Evolutionary conservation across 805 yeast species (phyloP).

Genomic region (Aciculoconidium aculeatum): DNA sequence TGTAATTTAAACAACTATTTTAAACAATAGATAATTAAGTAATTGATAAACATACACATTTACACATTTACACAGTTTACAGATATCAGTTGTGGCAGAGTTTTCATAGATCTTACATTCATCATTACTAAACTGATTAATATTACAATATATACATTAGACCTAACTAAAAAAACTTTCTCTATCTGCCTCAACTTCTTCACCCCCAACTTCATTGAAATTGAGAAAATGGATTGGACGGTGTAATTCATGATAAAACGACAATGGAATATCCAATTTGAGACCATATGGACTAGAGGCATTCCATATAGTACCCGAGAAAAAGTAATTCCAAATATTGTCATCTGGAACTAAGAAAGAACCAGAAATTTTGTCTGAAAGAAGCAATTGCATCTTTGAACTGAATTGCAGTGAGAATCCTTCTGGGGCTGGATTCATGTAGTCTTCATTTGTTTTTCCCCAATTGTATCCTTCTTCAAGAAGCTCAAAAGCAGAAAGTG

Average conservation of each 20-base stretch:
- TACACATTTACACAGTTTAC: too few species aligned
- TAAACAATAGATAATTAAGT: too few species aligned
- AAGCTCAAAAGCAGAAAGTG: conserved; percentile 61
- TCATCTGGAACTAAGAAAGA: conserved; percentile 81
- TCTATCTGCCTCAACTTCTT: conserved; percentile 58
- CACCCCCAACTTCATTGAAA: conserved; percentile 61
- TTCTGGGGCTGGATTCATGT: conserved; percentile 49
- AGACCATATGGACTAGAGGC: conserved; percentile 52
- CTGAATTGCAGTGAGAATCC: conserved; percentile 65
- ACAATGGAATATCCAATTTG: conserved; percentile 72
- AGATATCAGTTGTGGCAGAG: too few species aligned
- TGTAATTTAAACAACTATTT: too few species aligned
- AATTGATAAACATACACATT: too few species aligned
- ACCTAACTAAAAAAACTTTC: conserved; percentile 53
- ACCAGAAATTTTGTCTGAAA: conserved; percentile 75
- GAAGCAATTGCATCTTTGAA: conserved; percentile 56
- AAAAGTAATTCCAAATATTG: conserved; percentile 85
- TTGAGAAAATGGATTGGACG: conserved; percentile 82
- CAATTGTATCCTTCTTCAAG: conserved; percentile 66
- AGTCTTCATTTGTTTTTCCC: conserved; percentile 63
- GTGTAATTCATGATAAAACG: conserved; percentile 80
- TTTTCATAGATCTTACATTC: too few species aligned
- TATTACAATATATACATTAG: too few species aligned
- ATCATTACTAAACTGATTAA: too few species aligned
- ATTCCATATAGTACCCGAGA: conserved; percentile 81